A percentile compares a stretch with the other conserved stretches of the same genome.
Conservation (phyloP, 768 basidiomycete genomes). For the Suillus subalutaceus region DNA sequence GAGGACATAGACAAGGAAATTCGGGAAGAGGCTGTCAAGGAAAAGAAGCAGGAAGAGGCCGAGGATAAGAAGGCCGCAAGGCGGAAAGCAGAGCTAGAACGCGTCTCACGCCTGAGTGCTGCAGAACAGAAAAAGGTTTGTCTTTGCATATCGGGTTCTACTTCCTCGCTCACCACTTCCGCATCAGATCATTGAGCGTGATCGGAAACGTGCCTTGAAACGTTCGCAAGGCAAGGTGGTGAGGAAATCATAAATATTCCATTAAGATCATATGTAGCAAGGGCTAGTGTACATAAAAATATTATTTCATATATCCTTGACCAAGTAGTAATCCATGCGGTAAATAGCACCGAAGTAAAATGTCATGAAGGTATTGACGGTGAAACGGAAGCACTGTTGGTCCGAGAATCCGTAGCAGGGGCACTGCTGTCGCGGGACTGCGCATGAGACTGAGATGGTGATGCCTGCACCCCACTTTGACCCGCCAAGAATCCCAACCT, state of each 20-base stretch:
- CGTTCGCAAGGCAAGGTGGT: constrained; percentile 71
- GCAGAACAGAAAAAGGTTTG: constrained; percentile 82
- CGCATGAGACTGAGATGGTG: neutral
- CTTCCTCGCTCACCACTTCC: neutral
- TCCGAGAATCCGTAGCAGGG: constrained; percentile 1
- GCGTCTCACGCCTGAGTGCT: constrained; percentile 70
- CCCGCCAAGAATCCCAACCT: constrained; percentile 52
- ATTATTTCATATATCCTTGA: constrained; percentile 3
- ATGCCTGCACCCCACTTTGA: constrained; percentile 16
- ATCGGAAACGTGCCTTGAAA: constrained; percentile 70
- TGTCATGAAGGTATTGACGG: constrained; percentile 1
- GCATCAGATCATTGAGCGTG: constrained; percentile 67
- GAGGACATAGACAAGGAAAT: constrained; percentile 73
- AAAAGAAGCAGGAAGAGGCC: constrained; percentile 70
- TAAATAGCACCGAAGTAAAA: neutral
- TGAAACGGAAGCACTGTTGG: neutral
- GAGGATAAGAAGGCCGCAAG: constrained; percentile 76
- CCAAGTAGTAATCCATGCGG: neutral
- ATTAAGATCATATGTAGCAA: neutral
- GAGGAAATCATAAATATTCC: constrained; percentile 43
- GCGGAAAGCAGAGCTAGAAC: constrained; percentile 73
- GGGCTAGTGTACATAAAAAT: constrained; percentile 3
- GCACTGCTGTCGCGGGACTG: neutral
- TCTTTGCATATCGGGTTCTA: constrained; percentile 7
- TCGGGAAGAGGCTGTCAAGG: constrained; percentile 65